Conservation (phyloP, 805 yeast species). For the Ogataea nonfermentans region DNA sequence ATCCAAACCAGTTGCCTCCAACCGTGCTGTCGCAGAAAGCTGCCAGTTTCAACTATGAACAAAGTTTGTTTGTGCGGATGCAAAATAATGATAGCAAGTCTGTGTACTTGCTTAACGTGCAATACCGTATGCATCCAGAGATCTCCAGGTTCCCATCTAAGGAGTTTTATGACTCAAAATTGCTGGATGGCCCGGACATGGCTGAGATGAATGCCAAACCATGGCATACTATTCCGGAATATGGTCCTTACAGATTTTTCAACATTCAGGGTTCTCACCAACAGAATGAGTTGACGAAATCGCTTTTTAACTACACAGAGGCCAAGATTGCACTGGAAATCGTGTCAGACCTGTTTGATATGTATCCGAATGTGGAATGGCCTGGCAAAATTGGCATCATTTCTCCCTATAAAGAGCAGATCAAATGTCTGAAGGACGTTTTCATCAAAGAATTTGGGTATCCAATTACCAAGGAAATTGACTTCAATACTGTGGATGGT, state of each 20-base stretch:
- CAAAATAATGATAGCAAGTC: slow-evolving; percentile 60
- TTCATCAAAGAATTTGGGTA: slow-evolving; percentile 65
- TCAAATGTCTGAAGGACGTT: slow-evolving; percentile 50
- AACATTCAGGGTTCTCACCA: slow-evolving; percentile 66
- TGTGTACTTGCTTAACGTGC: slow-evolving; percentile 78
- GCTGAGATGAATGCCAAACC: slow-evolving; percentile 53
- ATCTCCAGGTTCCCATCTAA: slow-evolving; percentile 84
- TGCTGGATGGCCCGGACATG: slow-evolving; percentile 81
- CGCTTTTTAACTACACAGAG: slow-evolving; percentile 70
- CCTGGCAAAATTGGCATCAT: slow-evolving; percentile 81
- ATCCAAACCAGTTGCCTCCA: slow-evolving; percentile 97
- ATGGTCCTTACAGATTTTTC: slow-evolving; percentile 79
- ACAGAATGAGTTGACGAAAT: slow-evolving; percentile 61
- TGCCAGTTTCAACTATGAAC: slow-evolving; percentile 75
- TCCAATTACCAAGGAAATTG: slow-evolving; percentile 61
- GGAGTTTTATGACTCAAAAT: slow-evolving; percentile 71
- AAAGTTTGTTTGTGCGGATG: slow-evolving; percentile 92
- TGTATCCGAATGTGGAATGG: slow-evolving; percentile 52
- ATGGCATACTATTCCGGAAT: slow-evolving; percentile 65
- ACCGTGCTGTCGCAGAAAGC: slow-evolving; percentile 92
- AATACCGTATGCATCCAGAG: slow-evolving; percentile 96
- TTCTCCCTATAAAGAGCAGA: slow-evolving; percentile 93
- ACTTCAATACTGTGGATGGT: slow-evolving; percentile 95
- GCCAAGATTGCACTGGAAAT: slow-evolving; percentile 72
- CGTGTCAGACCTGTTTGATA: slow-evolving; percentile 48